Percentiles rank a stretch among this genome's conserved stretches.
Evolutionary conservation across 2,329 filamentous ascomycete genomes (phyloP).

Genomic region (Phialocephala sp.): DNA sequence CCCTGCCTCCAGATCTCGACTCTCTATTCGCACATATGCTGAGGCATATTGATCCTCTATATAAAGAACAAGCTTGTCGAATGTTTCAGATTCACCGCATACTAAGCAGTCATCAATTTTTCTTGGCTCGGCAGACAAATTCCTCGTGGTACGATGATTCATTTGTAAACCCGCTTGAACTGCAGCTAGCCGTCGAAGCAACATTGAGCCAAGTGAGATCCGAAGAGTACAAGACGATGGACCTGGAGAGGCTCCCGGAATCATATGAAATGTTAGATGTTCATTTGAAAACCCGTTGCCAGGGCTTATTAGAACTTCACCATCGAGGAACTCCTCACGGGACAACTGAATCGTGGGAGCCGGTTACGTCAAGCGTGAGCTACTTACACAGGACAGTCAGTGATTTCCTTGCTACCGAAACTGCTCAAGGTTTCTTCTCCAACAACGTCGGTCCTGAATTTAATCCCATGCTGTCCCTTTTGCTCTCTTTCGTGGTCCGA

Average conservation of each 20-base stretch:
- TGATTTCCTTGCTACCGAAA: neutral
- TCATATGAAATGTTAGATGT: neutral
- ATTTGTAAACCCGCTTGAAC: neutral
- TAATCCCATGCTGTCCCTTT: neutral
- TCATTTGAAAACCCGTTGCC: neutral
- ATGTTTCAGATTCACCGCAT: conserved; percentile 22
- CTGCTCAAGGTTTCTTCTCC: neutral
- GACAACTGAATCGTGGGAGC: neutral
- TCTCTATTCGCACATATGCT: conserved; percentile 30
- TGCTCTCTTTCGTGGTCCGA: neutral
- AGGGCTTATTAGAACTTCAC: neutral
- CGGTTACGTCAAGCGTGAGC: neutral
- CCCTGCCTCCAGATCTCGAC: conserved; percentile 34
- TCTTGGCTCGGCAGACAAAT: neutral
- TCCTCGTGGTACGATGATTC: neutral
- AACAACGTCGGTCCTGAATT: neutral
- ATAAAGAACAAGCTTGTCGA: conserved; percentile 27
- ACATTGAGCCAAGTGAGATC: neutral
- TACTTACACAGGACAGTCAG: neutral
- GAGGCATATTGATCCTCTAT: conserved; percentile 26
- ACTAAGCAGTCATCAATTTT: neutral
- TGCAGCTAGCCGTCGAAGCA: neutral
- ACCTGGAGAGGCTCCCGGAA: neutral
- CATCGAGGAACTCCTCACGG: neutral
- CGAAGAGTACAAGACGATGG: neutral